Conservation (phyloP, 129 eudicot genomes). For the Artemisia annua region DNA sequence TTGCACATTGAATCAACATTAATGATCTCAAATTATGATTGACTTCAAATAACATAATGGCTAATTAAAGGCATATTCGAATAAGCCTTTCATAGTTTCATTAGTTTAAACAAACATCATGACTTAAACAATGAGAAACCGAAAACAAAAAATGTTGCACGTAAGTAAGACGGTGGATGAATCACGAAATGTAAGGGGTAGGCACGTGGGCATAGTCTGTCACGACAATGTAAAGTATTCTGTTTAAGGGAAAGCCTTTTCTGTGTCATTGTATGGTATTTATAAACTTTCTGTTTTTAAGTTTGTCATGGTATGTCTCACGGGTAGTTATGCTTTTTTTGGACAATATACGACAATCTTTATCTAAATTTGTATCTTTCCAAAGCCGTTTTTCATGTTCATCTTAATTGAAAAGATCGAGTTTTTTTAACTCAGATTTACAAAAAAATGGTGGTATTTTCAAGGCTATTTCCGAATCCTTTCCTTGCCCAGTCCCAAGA, state of each 20-base stretch:
- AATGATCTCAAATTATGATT: no score
- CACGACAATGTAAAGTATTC: slow-evolving; percentile 17
- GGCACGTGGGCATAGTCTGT: slow-evolving; percentile 29
- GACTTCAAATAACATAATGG: no score
- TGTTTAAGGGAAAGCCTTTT: slow-evolving; percentile 3
- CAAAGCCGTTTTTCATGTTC: no score
- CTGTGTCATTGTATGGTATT: neutral
- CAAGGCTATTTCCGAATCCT: no score
- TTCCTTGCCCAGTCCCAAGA: no score
- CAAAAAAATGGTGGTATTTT: no score
- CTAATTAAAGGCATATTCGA: neutral
- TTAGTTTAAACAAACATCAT: neutral
- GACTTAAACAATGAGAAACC: neutral
- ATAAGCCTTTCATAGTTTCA: neutral
- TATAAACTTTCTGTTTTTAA: slow-evolving; percentile 7
- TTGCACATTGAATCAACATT: no score
- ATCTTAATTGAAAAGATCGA: no score
- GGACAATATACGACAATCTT: neutral
- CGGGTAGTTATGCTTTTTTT: slow-evolving; percentile 18
- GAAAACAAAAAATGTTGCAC: neutral
- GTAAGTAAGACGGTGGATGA: slow-evolving; percentile 20
- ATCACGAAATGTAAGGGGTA: slow-evolving; percentile 28
- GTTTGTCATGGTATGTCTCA: slow-evolving; percentile 9
- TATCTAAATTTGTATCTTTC: neutral
- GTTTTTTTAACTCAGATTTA: no score